Conservation (phyloP, 176 grass and related monocot species). For the Neostapfia colusana region DNA sequence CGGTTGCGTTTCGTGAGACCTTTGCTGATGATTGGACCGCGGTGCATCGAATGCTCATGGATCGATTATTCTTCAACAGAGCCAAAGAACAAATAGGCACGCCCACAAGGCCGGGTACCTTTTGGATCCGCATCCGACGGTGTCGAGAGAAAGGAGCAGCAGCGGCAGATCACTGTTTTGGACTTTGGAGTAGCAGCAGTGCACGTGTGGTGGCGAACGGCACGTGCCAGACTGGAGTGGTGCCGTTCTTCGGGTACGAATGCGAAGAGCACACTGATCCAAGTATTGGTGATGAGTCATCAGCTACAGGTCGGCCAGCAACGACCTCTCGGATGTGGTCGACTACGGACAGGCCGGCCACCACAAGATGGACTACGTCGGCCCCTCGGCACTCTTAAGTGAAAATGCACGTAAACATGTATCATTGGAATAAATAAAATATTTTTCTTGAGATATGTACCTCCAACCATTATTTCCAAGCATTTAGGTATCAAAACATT, state of each 20-base stretch:
- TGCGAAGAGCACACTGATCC: constrained; percentile 54
- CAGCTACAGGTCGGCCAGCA: too few species aligned
- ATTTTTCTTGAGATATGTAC: not conserved
- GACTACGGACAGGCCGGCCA: constrained; percentile 30
- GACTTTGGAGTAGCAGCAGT: not conserved
- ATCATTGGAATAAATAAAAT: not conserved
- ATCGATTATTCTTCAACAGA: not conserved
- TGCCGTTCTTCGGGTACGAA: constrained; percentile 42
- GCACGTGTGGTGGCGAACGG: constrained; percentile 27
- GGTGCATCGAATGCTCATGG: not conserved
- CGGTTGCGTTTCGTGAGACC: too few species aligned
- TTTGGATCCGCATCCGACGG: not conserved
- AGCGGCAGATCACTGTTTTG: not conserved
- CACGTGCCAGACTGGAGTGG: constrained; percentile 43
- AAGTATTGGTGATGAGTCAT: too few species aligned
- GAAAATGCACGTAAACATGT: too few species aligned
- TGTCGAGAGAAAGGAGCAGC: not conserved
- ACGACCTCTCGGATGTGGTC: constrained; percentile 46
- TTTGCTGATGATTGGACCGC: too few species aligned
- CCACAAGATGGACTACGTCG: constrained; percentile 56
- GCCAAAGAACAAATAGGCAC: not conserved
- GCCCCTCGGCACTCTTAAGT: constrained; percentile 36
- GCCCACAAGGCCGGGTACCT: too few species aligned
- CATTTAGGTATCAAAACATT: not conserved
- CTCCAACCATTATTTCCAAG: not conserved